Percentiles rank a stretch among this genome's conserved stretches.
phyloP scores from a whole-genome alignment of 164 flowering plant species.

The Piper longum region DNA sequence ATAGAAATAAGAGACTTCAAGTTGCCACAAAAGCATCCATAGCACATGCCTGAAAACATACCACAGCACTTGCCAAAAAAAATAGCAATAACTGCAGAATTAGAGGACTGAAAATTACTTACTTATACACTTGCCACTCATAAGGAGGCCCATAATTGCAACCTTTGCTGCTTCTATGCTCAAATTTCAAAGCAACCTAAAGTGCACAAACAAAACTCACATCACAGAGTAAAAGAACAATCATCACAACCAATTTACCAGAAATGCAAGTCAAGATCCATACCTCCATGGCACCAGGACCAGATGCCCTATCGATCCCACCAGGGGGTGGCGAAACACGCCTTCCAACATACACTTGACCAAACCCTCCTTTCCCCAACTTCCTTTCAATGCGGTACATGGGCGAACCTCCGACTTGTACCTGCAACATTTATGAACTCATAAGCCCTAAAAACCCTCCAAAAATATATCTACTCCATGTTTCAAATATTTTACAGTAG shows the following conservation, averaged over 20 bases:
- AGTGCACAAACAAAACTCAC: neutral
- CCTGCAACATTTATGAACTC: conserved; percentile 30
- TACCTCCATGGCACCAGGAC: conserved; percentile 69
- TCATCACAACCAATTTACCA: neutral
- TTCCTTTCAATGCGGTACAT: conserved; percentile 50
- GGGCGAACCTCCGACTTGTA: conserved; percentile 77
- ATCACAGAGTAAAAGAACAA: neutral
- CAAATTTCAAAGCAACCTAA: conserved; percentile 78
- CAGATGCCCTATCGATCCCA: conserved; percentile 27
- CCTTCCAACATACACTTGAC: conserved; percentile 85
- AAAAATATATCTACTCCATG: too few species aligned
- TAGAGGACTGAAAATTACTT: conserved; percentile 5
- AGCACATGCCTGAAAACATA: neutral
- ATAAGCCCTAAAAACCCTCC: neutral
- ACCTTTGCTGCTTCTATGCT: conserved; percentile 82
- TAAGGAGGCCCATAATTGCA: conserved; percentile 81
- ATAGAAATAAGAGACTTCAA: conserved; percentile 1
- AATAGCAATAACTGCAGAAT: too few species aligned
- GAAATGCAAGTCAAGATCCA: neutral
- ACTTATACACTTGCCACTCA: conserved; percentile 91
- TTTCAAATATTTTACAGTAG: too few species aligned
- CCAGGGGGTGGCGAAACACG: conserved; percentile 25
- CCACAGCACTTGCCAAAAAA: neutral
- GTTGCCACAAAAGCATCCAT: neutral
- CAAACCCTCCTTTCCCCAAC: conserved; percentile 90